These are phyloP conservation scores for Suillus fuscotomentosus DNA, from an alignment of 768 basidiomycete genomes.

Conservation along the genomic window DNA sequence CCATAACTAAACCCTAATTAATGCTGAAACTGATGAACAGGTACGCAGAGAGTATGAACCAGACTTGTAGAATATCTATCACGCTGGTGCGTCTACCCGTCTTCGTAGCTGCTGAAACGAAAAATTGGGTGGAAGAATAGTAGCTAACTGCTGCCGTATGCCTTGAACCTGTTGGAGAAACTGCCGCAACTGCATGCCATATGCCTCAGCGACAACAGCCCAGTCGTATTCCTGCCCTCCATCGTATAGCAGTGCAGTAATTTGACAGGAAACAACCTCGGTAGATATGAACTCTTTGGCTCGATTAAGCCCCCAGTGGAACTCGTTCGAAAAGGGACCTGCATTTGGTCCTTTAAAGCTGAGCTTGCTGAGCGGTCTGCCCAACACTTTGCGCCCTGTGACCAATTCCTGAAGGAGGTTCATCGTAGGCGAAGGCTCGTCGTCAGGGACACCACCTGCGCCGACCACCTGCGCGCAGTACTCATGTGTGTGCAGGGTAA, in stretches of 20 bases:
- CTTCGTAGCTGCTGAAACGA: conserved; percentile 32
- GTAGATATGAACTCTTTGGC: conserved; percentile 25
- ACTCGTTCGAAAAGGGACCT: conserved; percentile 24
- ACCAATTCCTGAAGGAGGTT: conserved; percentile 26
- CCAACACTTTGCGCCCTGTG: conserved; percentile 19
- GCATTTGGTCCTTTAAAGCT: conserved; percentile 32
- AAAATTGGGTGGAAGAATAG: conserved; percentile 31
- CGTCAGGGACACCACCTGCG: conserved; percentile 20
- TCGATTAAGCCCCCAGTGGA: conserved; percentile 27
- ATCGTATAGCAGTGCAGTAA: conserved; percentile 21
- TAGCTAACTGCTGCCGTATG: conserved; percentile 29
- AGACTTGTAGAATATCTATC: conserved; percentile 2
- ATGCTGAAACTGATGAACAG: background rate
- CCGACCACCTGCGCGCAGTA: conserved; percentile 20
- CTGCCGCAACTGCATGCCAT: conserved; percentile 28
- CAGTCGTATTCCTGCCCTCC: conserved; percentile 27
- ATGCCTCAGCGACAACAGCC: conserved; percentile 29
- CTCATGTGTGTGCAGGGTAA: conserved; percentile 31
- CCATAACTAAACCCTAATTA: background rate
- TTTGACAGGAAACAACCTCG: conserved; percentile 21
- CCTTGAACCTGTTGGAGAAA: conserved; percentile 30
- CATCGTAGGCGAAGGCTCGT: conserved; percentile 31
- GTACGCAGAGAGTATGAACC: too few relatives aligned
- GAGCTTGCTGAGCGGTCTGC: conserved; percentile 20
- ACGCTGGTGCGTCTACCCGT: conserved; percentile 22